Percentiles rank a stretch among this genome's conserved stretches.
These are phyloP conservation scores for Neurospora hispaniola DNA, from an alignment of 495 filamentous ascomycete genomes.

Conservation along the genomic window DNA sequence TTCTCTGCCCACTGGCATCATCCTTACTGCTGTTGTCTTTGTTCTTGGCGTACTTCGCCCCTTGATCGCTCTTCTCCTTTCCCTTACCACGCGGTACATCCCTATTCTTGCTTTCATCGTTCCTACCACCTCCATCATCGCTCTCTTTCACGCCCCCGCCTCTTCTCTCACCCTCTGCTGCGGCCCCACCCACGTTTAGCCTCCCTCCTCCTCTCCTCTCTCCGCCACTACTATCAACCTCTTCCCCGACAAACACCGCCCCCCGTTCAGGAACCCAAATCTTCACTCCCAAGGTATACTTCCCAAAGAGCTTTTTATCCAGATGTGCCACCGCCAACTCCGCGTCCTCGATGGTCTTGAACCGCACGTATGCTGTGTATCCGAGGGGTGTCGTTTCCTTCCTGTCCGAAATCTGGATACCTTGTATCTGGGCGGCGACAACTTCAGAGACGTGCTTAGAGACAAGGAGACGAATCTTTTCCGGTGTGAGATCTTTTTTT, in stretches of 20 bases:
- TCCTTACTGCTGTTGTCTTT: not conserved
- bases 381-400: not conserved
- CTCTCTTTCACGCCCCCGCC: not conserved
- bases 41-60: not conserved
- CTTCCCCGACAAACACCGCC: not conserved
- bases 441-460: slow-evolving; percentile 1
- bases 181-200: not conserved
- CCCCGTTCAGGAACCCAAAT: not conserved
- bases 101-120: not conserved
- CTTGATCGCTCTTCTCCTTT: not conserved
- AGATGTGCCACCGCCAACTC: not conserved
- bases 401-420: not conserved
- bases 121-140: not conserved
- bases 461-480: not conserved
- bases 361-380: slow-evolving; percentile 4
- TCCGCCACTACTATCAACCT: not conserved
- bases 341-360: not conserved
- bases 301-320: not conserved
- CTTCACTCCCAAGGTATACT: not conserved
- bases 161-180: not conserved
- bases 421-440: not conserved
- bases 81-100: not conserved
- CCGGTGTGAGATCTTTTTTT: not conserved
- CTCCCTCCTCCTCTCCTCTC: not conserved
- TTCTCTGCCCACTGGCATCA: not conserved